phyloP scores from a whole-genome alignment of 768 basidiomycete genomes.

The Naganishia antarctica region DNA sequence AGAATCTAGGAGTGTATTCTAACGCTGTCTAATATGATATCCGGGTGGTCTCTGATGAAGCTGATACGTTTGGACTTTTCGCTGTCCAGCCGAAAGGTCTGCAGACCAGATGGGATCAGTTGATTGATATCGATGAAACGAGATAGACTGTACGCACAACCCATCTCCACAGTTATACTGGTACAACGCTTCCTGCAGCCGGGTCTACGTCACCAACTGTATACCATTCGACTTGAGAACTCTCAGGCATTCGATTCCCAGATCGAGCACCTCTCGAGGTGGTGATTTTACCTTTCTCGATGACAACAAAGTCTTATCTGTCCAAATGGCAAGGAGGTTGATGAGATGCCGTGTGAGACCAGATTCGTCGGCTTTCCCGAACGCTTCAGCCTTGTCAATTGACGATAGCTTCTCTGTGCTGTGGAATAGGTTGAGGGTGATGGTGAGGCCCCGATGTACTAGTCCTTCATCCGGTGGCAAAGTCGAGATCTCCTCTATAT shows the following conservation, averaged over 20 bases:
- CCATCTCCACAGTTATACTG: no score
- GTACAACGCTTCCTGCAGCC: no score
- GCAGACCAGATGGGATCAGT: no score
- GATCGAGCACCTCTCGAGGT: constrained; percentile 33
- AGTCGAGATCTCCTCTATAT: constrained; percentile 35
- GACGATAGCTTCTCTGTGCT: constrained; percentile 51
- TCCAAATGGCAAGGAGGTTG: constrained; percentile 22
- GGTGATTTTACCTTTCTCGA: constrained; percentile 20
- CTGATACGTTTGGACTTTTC: no score
- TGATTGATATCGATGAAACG: no score
- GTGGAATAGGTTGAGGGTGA: constrained; percentile 61
- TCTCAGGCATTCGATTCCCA: constrained; percentile 35
- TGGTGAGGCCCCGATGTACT: constrained; percentile 73
- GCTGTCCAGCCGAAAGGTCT: no score
- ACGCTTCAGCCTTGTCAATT: constrained; percentile 22
- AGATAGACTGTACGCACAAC: no score
- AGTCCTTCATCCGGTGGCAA: constrained; percentile 55
- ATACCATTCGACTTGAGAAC: constrained; percentile 31
- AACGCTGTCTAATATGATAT: no score
- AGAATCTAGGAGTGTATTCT: no score
- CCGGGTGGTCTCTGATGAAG: no score
- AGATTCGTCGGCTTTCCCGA: constrained; percentile 55
- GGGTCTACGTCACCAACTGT: constrained; percentile 2
- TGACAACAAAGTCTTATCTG: constrained; percentile 27
- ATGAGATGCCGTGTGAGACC: constrained; percentile 58